These are phyloP conservation scores for Aspergillus coremiiformis DNA, from an alignment of 495 filamentous ascomycete genomes.

Conservation along the genomic window DNA sequence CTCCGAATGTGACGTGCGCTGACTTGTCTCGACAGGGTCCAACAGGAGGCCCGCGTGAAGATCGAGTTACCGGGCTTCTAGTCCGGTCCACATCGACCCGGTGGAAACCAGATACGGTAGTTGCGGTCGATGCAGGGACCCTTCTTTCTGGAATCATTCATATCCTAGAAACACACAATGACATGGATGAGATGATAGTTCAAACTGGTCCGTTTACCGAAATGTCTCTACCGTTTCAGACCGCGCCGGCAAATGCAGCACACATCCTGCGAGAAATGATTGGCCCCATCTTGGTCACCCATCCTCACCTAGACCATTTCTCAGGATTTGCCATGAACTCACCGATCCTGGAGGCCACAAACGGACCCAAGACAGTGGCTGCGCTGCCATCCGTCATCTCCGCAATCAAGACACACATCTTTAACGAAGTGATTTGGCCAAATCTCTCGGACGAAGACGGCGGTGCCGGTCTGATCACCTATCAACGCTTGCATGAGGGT, in stretches of 20 bases:
- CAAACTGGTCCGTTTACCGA: slow-evolving; percentile 65
- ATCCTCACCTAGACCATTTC: slow-evolving; percentile 91
- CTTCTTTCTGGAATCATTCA: slow-evolving; percentile 76
- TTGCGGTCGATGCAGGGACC: slow-evolving; percentile 89
- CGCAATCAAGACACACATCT: slow-evolving; percentile 87
- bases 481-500: slow-evolving; percentile 80
- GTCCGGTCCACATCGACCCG: slow-evolving; percentile 70
- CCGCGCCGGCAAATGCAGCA: slow-evolving; percentile 66
- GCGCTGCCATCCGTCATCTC: slow-evolving; percentile 78
- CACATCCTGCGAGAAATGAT: slow-evolving; percentile 71
- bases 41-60: slow-evolving; percentile 83
- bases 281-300: slow-evolving; percentile 83
- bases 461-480: slow-evolving; percentile 85
- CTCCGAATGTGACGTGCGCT: slow-evolving; percentile 20
- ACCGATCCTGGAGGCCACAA: slow-evolving; percentile 65
- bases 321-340: slow-evolving; percentile 89
- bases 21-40: slow-evolving; percentile 60
- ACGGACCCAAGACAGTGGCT: slow-evolving; percentile 71
- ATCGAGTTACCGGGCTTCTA: slow-evolving; percentile 81
- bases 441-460: slow-evolving; percentile 95
- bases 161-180: slow-evolving; percentile 52
- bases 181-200: slow-evolving; percentile 19
- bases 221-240: slow-evolving; percentile 53
- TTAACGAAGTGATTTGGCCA: slow-evolving; percentile 97
- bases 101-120: slow-evolving; percentile 71